Conservation (phyloP, 306 rosid genomes). For the Chamaecrista fasciculata region DNA sequence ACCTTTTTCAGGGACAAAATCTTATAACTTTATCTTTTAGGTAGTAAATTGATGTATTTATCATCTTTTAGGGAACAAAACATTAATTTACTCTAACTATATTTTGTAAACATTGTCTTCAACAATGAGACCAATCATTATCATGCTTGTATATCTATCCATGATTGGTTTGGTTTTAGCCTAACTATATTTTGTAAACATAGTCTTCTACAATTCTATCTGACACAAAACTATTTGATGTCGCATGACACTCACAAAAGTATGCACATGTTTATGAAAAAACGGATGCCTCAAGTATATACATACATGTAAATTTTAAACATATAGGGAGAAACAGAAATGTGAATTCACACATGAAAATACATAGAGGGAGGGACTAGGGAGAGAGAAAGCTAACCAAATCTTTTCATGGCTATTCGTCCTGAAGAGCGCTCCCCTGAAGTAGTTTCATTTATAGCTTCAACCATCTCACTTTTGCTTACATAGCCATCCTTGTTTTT, state of each 20-base stretch:
- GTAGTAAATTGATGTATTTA: too few species aligned
- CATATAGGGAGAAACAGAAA: background rate
- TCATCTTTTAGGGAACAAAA: too few species aligned
- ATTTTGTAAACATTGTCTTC: background rate
- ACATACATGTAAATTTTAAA: background rate
- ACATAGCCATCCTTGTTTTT: slow-evolving; percentile 91
- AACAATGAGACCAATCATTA: background rate
- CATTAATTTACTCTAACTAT: background rate
- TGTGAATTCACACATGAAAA: background rate
- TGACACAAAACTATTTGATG: background rate
- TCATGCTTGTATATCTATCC: background rate
- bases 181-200: background rate
- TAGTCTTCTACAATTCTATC: background rate
- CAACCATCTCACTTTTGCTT: slow-evolving; percentile 91
- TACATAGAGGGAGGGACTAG: background rate
- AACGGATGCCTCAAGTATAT: slow-evolving; percentile 3
- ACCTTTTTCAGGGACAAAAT: too few species aligned
- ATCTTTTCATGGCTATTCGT: slow-evolving; percentile 88
- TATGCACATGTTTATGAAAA: background rate
- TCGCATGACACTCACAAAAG: slow-evolving; percentile 11
- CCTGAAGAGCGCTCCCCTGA: slow-evolving; percentile 86
- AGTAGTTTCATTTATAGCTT: slow-evolving; percentile 79
- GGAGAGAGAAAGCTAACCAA: slow-evolving; percentile 55
- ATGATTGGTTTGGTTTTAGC: background rate
- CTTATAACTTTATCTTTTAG: too few species aligned